Base-by-base conservation (phyloP, 768 basidiomycete genomes). In the Auricularia sp. region DNA sequence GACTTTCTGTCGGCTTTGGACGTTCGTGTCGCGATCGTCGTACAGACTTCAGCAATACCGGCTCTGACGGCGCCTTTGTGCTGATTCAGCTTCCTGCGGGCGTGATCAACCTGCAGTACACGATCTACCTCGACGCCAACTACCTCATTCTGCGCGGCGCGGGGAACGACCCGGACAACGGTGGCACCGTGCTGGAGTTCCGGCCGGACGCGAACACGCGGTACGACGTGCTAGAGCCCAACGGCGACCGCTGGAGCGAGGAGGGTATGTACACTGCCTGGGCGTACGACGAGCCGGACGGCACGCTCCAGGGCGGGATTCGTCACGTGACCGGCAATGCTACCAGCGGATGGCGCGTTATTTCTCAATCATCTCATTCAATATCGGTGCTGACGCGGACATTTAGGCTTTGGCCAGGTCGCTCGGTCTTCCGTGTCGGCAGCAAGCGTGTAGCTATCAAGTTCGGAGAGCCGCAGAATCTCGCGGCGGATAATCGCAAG, bases 101-200 rank as follows among this genome's bases (percentile, higher is more conserved):
- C 29, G 34, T 33, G 4, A 6, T 59, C 34, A 29, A 59, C 29
- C 29, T 59, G 24, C 24, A 35, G 10, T 35, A 59, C 18, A 29
- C 29, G 5, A 29, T 59, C 24, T 59, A 29, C 34, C 4, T 59
- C 6, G 56, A 59, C 18, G 56, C 34, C 7, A 59, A 35, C 18
- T 59, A 59, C 18, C 24, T 35, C 24, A 59, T 59, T 7, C 56
- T 59, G 11, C 56, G 56, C 34, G 56, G 56, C 34, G 56, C 56
- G 24, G 56, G 56, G 14, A 59, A 59, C 56, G 56, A 59, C 33
- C 56, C 56, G 13, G 33, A 29, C 56, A 59, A 59, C 56, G 56
- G 56, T 7, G 56, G 56, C 8, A 59, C 56, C 1, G 56, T 59
- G 11, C 24, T 59, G 11, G 56, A 59, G 24, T 59, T 59, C 34